phyloP scores from a whole-genome alignment of 2,329 filamentous ascomycete species.

The Phoma herbarum region DNA sequence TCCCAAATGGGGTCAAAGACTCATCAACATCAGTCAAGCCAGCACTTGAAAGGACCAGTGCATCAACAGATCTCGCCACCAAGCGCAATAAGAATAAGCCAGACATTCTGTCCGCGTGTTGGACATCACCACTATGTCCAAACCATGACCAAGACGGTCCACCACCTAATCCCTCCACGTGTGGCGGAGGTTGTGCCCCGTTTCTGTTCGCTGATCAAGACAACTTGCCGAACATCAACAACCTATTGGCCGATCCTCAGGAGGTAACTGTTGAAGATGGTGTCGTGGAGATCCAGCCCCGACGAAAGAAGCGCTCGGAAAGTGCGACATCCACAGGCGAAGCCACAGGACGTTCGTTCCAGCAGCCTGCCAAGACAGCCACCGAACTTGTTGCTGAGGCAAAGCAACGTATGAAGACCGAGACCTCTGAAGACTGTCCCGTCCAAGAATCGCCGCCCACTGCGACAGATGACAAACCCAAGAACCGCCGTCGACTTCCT shows the following conservation, averaged over 20 bases:
- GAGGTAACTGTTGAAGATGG: constrained; percentile 48
- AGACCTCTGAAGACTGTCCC: constrained; percentile 41
- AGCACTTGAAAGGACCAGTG: constrained; percentile 29
- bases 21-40: constrained; percentile 26
- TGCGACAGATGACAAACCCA: constrained; percentile 41
- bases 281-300: constrained; percentile 49
- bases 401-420: constrained; percentile 42
- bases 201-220: constrained; percentile 52
- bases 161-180: constrained; percentile 52
- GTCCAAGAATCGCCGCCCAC: constrained; percentile 36
- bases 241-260: constrained; percentile 41
- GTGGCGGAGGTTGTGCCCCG: constrained; percentile 52
- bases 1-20: constrained; percentile 47
- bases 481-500: constrained; percentile 48
- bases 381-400: constrained; percentile 29
- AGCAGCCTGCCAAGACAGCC: constrained; percentile 27
- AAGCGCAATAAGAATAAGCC: constrained; percentile 51
- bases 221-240: constrained; percentile 41
- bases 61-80: constrained; percentile 29
- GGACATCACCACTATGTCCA: constrained; percentile 54
- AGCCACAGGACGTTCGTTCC: constrained; percentile 43
- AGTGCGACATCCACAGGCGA: constrained; percentile 43
- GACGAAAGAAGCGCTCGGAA: constrained; percentile 49
- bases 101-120: constrained; percentile 53
- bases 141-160: constrained; percentile 51